Evolutionary conservation across 2,329 filamentous ascomycete species (phyloP).

Genomic region (Verticillium albo-atrum): DNA sequence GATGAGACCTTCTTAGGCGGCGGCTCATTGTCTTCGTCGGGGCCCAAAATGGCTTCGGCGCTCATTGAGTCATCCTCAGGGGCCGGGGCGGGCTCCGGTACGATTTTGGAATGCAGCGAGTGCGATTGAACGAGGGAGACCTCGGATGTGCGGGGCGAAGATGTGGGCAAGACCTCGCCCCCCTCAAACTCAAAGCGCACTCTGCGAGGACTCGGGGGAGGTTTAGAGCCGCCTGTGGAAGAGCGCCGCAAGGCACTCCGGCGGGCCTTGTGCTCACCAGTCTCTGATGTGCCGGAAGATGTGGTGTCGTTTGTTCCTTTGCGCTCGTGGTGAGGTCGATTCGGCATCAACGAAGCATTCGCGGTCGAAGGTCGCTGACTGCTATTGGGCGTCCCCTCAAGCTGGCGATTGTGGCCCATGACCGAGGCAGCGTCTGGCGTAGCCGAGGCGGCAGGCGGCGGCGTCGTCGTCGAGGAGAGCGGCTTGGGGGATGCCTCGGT

Average conservation of each 20-base stretch:
- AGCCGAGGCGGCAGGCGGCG: conserved; percentile 10
- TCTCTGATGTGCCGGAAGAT: conserved; percentile 48
- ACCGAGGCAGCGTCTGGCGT: conserved; percentile 3
- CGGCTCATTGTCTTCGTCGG: conserved; percentile 32
- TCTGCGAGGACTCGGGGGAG: conserved; percentile 50
- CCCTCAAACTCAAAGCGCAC: conserved; percentile 61
- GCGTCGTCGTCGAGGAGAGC: conserved; percentile 10
- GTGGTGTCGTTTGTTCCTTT: conserved; percentile 41
- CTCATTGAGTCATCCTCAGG: conserved; percentile 17
- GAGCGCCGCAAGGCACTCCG: conserved; percentile 56
- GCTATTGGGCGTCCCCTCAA: background rate
- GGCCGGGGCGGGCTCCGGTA: conserved; percentile 6
- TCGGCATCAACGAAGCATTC: conserved; percentile 12
- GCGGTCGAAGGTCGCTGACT: background rate
- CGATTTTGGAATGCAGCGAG: conserved; percentile 17
- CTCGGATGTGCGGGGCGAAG: conserved; percentile 42
- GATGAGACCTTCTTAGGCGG: conserved; percentile 52
- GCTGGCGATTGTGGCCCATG: conserved; percentile 1
- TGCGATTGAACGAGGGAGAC: conserved; percentile 22
- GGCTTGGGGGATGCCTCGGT: conserved; percentile 20
- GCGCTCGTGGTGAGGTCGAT: conserved; percentile 30
- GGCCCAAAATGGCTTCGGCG: conserved; percentile 27
- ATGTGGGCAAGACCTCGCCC: conserved; percentile 55
- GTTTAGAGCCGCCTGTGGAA: conserved; percentile 40
- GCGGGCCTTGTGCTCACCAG: conserved; percentile 43